These are phyloP conservation scores for Paramecium primaurelia DNA, from an alignment of 73 alveolate genomes.

Conservation along the genomic window DNA sequence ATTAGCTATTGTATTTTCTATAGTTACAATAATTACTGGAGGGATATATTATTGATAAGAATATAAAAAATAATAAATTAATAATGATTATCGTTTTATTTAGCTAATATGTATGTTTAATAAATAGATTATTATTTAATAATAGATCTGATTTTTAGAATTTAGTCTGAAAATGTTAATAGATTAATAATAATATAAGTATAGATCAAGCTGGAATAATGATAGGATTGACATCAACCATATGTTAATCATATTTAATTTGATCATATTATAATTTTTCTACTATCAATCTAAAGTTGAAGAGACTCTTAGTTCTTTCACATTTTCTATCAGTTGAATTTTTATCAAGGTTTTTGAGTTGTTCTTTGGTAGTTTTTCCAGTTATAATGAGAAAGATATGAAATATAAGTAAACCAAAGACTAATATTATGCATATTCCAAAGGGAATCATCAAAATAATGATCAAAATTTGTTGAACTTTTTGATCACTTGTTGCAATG, in stretches of 20 bases:
- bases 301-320: constrained; percentile 5
- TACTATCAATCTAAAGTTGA: neutral
- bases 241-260: neutral
- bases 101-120: no score
- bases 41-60: neutral
- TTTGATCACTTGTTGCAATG: constrained; percentile 10
- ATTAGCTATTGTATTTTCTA: neutral
- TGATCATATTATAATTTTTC: neutral
- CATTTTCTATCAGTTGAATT: neutral
- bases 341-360: neutral
- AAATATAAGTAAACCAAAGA: constrained; percentile 8
- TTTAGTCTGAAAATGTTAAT: neutral
- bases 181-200: neutral
- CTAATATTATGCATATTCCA: neutral
- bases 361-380: constrained; percentile 60
- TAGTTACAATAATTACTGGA: neutral
- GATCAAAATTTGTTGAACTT: neutral
- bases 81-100: no score
- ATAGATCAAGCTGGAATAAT: neutral
- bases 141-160: no score
- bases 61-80: neutral
- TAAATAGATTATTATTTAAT: no score
- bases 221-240: neutral
- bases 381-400: constrained; percentile 36
- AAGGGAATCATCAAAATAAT: constrained; percentile 32